Evolutionary conservation across 2,329 filamentous ascomycete species (phyloP).

Genomic region (Ophiobolus disseminans): DNA sequence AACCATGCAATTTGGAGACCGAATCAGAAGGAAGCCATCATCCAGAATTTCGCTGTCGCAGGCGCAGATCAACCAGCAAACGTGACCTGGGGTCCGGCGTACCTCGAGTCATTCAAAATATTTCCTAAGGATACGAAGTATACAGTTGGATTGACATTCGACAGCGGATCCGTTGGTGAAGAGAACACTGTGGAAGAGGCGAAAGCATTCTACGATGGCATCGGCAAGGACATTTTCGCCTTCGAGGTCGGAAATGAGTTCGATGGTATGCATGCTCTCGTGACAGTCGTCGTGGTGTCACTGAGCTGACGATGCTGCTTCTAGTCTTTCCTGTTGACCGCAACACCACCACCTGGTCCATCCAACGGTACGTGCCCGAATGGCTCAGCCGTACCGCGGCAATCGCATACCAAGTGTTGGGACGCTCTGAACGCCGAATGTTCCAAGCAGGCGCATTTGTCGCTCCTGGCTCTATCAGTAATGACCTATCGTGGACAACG

Average conservation of each 20-base stretch:
- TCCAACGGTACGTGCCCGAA: slow-evolving; percentile 18
- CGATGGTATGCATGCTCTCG: slow-evolving; percentile 13
- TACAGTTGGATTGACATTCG: slow-evolving; percentile 26
- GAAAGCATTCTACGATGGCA: slow-evolving; percentile 14
- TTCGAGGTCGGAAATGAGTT: slow-evolving; percentile 33
- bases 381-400: slow-evolving; percentile 19
- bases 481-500: slow-evolving; percentile 18
- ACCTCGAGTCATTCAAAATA: slow-evolving; percentile 25
- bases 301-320: not conserved
- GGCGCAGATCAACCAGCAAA: slow-evolving; percentile 27
- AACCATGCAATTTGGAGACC: slow-evolving; percentile 21
- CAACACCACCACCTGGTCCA: slow-evolving; percentile 19
- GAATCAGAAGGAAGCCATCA: slow-evolving; percentile 21
- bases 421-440: slow-evolving; percentile 4
- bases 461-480: slow-evolving; percentile 14
- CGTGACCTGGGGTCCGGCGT: slow-evolving; percentile 20
- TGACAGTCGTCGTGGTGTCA: not conserved
- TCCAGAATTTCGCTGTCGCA: slow-evolving; percentile 21
- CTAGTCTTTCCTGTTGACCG: slow-evolving; percentile 23
- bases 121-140: slow-evolving; percentile 31
- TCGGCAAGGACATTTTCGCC: slow-evolving; percentile 18
- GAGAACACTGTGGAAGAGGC: slow-evolving; percentile 16
- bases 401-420: slow-evolving; percentile 7
- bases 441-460: slow-evolving; percentile 26
- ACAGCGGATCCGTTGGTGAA: slow-evolving; percentile 18